Conservation (phyloP, 2,329 filamentous ascomycete species). For the Sclerotinia nivalis region DNA sequence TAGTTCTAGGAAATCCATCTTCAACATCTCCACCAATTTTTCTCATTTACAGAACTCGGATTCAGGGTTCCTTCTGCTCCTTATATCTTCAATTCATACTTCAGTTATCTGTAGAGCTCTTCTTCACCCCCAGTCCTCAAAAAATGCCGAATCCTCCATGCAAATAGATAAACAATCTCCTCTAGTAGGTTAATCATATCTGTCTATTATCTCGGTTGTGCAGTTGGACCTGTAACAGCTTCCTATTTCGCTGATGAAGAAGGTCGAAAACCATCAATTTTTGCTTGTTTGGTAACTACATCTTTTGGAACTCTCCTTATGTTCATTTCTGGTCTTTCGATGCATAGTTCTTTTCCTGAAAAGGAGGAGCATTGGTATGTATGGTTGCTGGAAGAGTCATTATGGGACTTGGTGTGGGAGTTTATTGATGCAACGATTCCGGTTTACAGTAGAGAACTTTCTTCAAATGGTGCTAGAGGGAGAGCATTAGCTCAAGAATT, state of each 20-base stretch:
- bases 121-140: conserved; percentile 15
- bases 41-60: neutral
- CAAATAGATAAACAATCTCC: too few relatives aligned
- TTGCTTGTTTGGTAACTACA: conserved; percentile 52
- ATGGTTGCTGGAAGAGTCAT: conserved; percentile 45
- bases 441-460: conserved; percentile 58
- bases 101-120: neutral
- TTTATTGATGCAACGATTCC: conserved; percentile 62
- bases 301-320: conserved; percentile 59
- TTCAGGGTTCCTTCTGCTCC: neutral
- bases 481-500: conserved; percentile 63
- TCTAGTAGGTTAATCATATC: too few relatives aligned
- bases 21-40: neutral
- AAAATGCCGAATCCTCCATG: conserved; percentile 41
- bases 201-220: too few relatives aligned
- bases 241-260: too few relatives aligned
- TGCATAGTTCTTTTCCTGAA: conserved; percentile 43
- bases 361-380: conserved; percentile 50
- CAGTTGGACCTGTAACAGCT: too few relatives aligned
- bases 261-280: conserved; percentile 45
- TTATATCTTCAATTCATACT: neutral
- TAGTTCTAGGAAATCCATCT: neutral
- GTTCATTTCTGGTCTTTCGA: conserved; percentile 57
- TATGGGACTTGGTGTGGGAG: conserved; percentile 58
- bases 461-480: conserved; percentile 56